Conservation (phyloP, 345 rosid genomes). For the Stellera chamaejasme region DNA sequence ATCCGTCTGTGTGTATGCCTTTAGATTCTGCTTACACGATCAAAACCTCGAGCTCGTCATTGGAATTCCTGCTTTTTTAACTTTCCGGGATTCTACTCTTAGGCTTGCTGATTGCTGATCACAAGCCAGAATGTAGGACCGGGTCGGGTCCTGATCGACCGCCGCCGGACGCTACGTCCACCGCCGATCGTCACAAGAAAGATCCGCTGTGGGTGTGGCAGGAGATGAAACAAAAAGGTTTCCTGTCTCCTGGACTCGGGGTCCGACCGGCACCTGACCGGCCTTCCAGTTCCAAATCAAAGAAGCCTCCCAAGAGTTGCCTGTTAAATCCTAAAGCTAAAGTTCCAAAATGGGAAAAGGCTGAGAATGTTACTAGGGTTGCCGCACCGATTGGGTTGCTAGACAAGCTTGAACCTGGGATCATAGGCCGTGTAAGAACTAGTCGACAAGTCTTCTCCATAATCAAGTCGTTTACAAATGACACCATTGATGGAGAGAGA, state of each 20-base stretch:
- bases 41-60: no score
- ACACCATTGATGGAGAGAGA: not conserved
- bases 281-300: not conserved
- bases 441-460: constrained; percentile 9
- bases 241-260: constrained; percentile 6
- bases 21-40: no score
- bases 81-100: no score
- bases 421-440: constrained; percentile 8
- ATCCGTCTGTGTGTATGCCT: no score
- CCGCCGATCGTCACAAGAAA: not conserved
- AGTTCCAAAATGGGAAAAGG: no score
- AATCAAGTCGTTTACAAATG: not conserved
- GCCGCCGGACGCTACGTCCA: not conserved
- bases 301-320: not conserved
- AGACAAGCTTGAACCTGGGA: constrained; percentile 11
- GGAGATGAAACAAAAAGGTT: constrained; percentile 17
- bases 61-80: no score
- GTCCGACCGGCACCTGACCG: no score
- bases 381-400: constrained; percentile 14
- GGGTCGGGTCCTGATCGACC: not conserved
- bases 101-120: no score
- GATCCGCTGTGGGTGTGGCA: constrained; percentile 14
- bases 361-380: not conserved
- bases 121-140: no score
- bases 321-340: no score